phyloP scores from a whole-genome alignment of 2,329 filamentous ascomycete genomes.

The Pseudogymnoascus sp. region DNA sequence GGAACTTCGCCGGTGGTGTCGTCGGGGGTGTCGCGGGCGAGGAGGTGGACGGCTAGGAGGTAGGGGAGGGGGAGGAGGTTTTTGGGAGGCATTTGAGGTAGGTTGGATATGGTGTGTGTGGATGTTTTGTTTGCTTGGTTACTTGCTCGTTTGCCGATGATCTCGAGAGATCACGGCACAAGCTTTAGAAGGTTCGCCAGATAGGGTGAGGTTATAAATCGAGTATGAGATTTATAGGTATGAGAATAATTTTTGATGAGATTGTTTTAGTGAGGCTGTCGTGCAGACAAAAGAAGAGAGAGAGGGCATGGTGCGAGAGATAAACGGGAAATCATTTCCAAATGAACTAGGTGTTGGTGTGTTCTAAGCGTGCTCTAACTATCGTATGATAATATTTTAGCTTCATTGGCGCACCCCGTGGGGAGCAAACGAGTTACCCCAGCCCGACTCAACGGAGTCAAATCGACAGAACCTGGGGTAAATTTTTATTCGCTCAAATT shows the following conservation, averaged over 20 bases:
- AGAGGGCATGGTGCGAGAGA: background rate
- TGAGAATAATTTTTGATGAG: background rate
- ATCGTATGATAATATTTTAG: slow-evolving; percentile 6
- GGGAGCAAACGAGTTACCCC: background rate
- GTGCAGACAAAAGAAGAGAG: background rate
- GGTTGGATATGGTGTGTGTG: background rate
- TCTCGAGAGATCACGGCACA: slow-evolving; percentile 7
- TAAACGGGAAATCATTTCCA: background rate
- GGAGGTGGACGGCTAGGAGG: background rate
- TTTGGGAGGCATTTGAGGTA: background rate
- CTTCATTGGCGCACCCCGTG: slow-evolving; percentile 2
- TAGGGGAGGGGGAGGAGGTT: background rate
- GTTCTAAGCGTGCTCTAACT: background rate
- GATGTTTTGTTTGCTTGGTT: background rate
- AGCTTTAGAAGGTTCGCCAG: background rate
- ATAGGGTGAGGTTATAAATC: background rate
- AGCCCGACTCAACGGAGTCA: background rate
- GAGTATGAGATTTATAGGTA: background rate
- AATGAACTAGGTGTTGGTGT: background rate
- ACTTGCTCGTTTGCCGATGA: slow-evolving; percentile 1
- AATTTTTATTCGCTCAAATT: slow-evolving; percentile 8
- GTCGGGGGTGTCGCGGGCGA: background rate
- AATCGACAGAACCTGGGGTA: background rate
- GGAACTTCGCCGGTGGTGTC: background rate
- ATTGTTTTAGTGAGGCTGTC: background rate